A percentile compares a stretch with the other conserved stretches of the same genome.
Evolutionary conservation across 225 moss, liverwort and hornwort genomes (phyloP).

Genomic region (Pseudisothecium myosuroides): DNA sequence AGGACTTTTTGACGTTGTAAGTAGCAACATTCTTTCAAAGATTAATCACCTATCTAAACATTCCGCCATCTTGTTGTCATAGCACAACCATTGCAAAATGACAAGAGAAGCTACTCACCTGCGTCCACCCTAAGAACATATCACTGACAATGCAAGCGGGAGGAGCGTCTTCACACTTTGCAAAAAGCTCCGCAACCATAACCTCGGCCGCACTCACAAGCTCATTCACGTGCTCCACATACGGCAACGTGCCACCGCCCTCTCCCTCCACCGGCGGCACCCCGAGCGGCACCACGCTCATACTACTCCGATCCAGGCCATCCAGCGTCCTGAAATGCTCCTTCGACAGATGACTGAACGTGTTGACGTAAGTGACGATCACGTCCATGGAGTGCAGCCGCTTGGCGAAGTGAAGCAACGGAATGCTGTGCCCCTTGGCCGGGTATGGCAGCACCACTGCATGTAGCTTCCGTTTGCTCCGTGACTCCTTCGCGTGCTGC

Average conservation of each 20-base stretch:
- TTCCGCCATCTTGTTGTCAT: not conserved
- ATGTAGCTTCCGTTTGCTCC: not conserved
- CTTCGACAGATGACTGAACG: constrained; percentile 7
- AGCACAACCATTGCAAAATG: not conserved
- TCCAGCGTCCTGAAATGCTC: constrained; percentile 19
- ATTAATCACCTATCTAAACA: not conserved
- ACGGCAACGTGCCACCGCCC: not conserved
- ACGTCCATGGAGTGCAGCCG: constrained; percentile 21
- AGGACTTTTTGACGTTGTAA: not conserved
- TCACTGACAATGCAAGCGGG: constrained; percentile 37
- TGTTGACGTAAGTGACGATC: constrained; percentile 23
- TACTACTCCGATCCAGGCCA: not conserved
- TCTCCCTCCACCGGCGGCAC: not conserved
- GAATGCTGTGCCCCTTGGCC: constrained; percentile 44
- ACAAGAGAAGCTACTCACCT: not conserved
- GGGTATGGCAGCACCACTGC: constrained; percentile 33
- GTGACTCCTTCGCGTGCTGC: not conserved
- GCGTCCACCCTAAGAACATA: constrained; percentile 48
- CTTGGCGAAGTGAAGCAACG: constrained; percentile 35
- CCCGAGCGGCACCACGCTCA: constrained; percentile 31
- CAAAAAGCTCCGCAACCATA: not conserved
- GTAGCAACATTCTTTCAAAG: not conserved
- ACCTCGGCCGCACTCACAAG: not conserved
- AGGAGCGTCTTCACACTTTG: not conserved
- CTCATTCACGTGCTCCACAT: not conserved